Evolutionary conservation across 768 basidiomycete genomes (phyloP), one percentile per base, ranked within the genome.

Genomic region (Boletales sp.): DNA sequence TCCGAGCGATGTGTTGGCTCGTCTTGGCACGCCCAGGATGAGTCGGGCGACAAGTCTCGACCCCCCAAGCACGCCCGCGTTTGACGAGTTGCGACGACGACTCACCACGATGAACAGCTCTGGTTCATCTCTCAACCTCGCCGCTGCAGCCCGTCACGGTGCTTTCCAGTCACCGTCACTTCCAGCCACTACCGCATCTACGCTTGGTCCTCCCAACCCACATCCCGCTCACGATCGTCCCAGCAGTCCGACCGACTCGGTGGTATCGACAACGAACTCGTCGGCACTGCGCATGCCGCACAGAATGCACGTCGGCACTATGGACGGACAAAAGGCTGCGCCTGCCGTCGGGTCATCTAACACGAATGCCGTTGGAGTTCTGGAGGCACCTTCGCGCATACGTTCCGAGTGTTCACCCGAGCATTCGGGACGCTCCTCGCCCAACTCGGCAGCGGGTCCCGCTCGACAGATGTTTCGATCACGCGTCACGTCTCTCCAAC

Each of bases 281-380:
- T 75, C 79, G 11, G 75, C 78, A 1, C 73, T 84, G 48, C 75
- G 79, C 18, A 77, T 77, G 3, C 64, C 77, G 13, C 84, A 83
- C 53, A 75, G 84, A 35, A 65, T 90, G 39, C 87, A 87, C 25
- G 74, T 87, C 13, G 86, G 86, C 7, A 81, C 83, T 43, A 76
- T 76, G 12, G 91, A 93, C 55, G 79, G 83, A 1, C 84, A 84
- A 56, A 94, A 95, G 62, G 94, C 90, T 5, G 89, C 90, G 0
- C 89, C 96, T 25, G 91, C 94, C 5, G 72, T 98, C 36, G 94
- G 89, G 2, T 87, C 93, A 3, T 90, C 89, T 8, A 86, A 81
- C 62, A 80, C 84, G 8, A 94, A 86, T 60, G 95, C 89, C 0
- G 77, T 83, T 9, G 95, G 95, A 0, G 69, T 91, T 39, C 66